phyloP scores from a whole-genome alignment of 2,329 filamentous ascomycete genomes.

The Ceratocystis diversiconidia region DNA sequence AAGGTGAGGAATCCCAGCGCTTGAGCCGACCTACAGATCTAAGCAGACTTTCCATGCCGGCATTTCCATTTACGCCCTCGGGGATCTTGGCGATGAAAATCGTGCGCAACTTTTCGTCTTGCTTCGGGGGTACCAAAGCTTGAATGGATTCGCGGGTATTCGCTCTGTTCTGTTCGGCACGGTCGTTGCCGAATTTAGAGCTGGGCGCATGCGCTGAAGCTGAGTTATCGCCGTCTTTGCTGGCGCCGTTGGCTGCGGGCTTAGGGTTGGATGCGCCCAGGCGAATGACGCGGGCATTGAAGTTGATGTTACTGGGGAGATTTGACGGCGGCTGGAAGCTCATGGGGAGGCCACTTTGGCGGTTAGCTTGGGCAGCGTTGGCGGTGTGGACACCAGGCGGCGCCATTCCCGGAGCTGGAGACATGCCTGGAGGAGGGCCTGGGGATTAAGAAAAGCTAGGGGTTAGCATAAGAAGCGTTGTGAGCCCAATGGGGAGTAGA shows the following conservation, averaged over 20 bases:
- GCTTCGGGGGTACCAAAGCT: slow-evolving; percentile 64
- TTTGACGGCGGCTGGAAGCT: slow-evolving; percentile 82
- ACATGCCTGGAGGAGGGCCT: slow-evolving; percentile 70
- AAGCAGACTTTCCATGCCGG: slow-evolving; percentile 65
- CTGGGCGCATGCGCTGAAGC: slow-evolving; percentile 5
- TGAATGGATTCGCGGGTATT: slow-evolving; percentile 54
- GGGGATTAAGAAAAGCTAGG: slow-evolving; percentile 17
- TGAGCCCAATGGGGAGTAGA: slow-evolving; percentile 3
- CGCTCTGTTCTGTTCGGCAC: slow-evolving; percentile 46
- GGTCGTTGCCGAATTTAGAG: slow-evolving; percentile 41
- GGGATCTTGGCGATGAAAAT: slow-evolving; percentile 83
- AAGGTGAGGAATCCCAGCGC: slow-evolving; percentile 67
- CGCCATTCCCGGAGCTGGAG: slow-evolving; percentile 64
- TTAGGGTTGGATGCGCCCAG: slow-evolving; percentile 68
- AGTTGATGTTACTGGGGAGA: slow-evolving; percentile 86
- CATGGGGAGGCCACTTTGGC: slow-evolving; percentile 64
- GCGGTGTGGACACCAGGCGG: slow-evolving; percentile 64
- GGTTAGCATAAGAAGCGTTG: neutral
- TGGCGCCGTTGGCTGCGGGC: slow-evolving; percentile 30
- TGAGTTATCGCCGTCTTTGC: slow-evolving; percentile 34
- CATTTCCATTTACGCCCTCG: slow-evolving; percentile 57
- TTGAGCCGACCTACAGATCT: slow-evolving; percentile 62
- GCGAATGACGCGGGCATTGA: slow-evolving; percentile 90
- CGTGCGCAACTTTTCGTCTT: slow-evolving; percentile 81
- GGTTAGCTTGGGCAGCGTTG: slow-evolving; percentile 59